Evolutionary conservation across 2,329 filamentous ascomycete species (phyloP).

Genomic region (Penicillium sp.): DNA sequence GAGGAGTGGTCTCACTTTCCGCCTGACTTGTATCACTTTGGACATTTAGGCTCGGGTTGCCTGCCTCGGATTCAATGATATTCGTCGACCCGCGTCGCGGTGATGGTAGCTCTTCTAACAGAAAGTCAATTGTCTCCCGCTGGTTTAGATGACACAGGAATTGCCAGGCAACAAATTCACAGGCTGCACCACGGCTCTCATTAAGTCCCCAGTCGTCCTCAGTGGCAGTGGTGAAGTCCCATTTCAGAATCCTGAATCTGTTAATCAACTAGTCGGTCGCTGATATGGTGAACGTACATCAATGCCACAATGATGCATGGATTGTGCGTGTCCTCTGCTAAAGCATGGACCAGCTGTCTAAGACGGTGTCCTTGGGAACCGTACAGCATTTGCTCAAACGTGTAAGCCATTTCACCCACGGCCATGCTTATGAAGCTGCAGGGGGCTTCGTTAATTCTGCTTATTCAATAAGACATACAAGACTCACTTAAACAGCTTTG

Average conservation of each 20-base stretch:
- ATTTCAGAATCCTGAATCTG: slow-evolving; percentile 52
- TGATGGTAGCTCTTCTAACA: slow-evolving; percentile 52
- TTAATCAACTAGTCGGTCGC: not conserved
- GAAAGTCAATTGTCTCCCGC: slow-evolving; percentile 56
- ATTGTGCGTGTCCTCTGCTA: slow-evolving; percentile 45
- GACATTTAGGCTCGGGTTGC: slow-evolving; percentile 13
- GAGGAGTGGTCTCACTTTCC: slow-evolving; percentile 30
- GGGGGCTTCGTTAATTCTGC: slow-evolving; percentile 1
- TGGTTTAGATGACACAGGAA: slow-evolving; percentile 57
- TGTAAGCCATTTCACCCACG: slow-evolving; percentile 42
- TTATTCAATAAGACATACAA: not conserved
- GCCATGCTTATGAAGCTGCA: slow-evolving; percentile 40
- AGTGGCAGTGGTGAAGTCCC: slow-evolving; percentile 53
- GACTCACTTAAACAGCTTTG: slow-evolving; percentile 41
- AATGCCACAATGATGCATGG: slow-evolving; percentile 48
- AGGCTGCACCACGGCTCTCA: slow-evolving; percentile 56
- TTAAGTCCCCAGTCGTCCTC: slow-evolving; percentile 57
- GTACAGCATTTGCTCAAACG: slow-evolving; percentile 46
- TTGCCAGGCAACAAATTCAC: slow-evolving; percentile 62
- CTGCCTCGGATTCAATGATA: slow-evolving; percentile 23
- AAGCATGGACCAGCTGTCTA: slow-evolving; percentile 37
- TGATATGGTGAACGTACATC: slow-evolving; percentile 43
- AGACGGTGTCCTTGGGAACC: slow-evolving; percentile 38
- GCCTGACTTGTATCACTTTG: slow-evolving; percentile 4
- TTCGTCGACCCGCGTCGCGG: slow-evolving; percentile 21